Evolutionary conservation across 805 yeast genomes (phyloP).

Genomic region (Kodamaea laetipori): DNA sequence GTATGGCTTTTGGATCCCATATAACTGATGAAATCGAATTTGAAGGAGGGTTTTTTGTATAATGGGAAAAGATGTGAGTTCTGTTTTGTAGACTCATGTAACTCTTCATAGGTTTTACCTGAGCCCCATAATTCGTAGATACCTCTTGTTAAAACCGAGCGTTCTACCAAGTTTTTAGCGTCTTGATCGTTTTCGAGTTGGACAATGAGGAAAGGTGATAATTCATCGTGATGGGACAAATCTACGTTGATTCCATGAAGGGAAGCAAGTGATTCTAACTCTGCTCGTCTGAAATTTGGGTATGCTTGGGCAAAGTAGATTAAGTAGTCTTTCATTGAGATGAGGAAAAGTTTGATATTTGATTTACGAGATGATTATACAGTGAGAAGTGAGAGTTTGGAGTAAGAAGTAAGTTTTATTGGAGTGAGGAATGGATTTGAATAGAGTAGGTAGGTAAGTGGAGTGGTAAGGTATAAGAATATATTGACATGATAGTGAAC

Average conservation of each 20-base stretch:
- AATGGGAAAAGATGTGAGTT: constrained; percentile 35
- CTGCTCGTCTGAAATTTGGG: constrained; percentile 76
- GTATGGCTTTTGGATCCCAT: constrained; percentile 60
- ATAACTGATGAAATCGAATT: constrained; percentile 78
- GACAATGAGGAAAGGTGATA: constrained; percentile 71
- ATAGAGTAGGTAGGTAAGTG: too few relatives aligned
- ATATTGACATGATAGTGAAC: too few relatives aligned
- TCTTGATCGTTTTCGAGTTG: constrained; percentile 64
- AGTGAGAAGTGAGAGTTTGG: too few relatives aligned
- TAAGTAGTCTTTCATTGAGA: constrained; percentile 58
- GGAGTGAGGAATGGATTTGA: too few relatives aligned
- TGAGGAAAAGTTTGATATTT: too few relatives aligned
- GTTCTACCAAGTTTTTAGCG: constrained; percentile 61
- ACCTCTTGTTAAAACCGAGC: constrained; percentile 72
- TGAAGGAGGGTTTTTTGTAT: constrained; percentile 59
- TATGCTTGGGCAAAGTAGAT: constrained; percentile 87
- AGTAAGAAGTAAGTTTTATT: too few relatives aligned
- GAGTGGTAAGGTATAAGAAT: too few relatives aligned
- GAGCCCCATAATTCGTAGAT: constrained; percentile 86
- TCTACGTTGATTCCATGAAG: constrained; percentile 59
- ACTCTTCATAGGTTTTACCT: constrained; percentile 54
- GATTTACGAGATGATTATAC: too few relatives aligned
- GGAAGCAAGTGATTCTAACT: constrained; percentile 80
- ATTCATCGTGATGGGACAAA: constrained; percentile 56
- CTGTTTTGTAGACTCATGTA: constrained; percentile 55